These are phyloP conservation scores for Porogramme epimiltina DNA, from an alignment of 1,284 basidiomycete species.

Conservation along the genomic window DNA sequence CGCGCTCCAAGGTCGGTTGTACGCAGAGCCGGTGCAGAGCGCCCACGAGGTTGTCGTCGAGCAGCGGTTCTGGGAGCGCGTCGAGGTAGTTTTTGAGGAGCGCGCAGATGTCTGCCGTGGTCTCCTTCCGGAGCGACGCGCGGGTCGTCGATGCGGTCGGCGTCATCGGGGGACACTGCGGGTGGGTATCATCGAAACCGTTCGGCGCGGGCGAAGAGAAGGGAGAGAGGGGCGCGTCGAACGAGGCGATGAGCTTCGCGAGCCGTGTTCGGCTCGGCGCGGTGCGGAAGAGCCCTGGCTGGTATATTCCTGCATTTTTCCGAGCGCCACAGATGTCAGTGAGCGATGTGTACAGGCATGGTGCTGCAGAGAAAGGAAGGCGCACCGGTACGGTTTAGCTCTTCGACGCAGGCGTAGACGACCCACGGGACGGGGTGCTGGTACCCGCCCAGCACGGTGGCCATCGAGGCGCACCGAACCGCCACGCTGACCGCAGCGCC, in stretches of 20 bases:
- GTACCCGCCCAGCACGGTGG: slow-evolving; percentile 50
- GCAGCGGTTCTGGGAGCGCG: slow-evolving; percentile 53
- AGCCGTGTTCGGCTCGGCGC: slow-evolving; percentile 37
- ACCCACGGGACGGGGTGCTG: slow-evolving; percentile 56
- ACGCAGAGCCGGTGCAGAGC: slow-evolving; percentile 57
- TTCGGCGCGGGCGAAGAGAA: slow-evolving; percentile 13
- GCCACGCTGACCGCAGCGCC: slow-evolving; percentile 49
- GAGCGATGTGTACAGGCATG: background rate
- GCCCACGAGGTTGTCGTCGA: slow-evolving; percentile 44
- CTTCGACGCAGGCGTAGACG: slow-evolving; percentile 58
- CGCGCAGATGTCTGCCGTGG: slow-evolving; percentile 59
- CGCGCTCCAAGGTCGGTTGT: slow-evolving; percentile 40
- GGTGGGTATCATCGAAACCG: background rate
- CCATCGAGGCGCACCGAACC: slow-evolving; percentile 45
- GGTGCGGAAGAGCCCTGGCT: slow-evolving; percentile 48
- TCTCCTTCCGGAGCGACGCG: slow-evolving; percentile 46
- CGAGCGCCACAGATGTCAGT: background rate
- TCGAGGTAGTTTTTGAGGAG: slow-evolving; percentile 60
- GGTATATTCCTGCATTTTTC: slow-evolving; percentile 41
- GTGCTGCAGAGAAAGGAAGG: background rate
- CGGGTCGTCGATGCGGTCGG: slow-evolving; percentile 17
- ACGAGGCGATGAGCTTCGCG: slow-evolving; percentile 37
- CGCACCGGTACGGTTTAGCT: slow-evolving; percentile 58
- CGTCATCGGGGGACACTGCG: slow-evolving; percentile 9
- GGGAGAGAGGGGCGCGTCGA: slow-evolving; percentile 31